These are phyloP conservation scores for Calonectria ilicicola DNA, from an alignment of 2,329 filamentous ascomycete genomes.

Conservation along the genomic window DNA sequence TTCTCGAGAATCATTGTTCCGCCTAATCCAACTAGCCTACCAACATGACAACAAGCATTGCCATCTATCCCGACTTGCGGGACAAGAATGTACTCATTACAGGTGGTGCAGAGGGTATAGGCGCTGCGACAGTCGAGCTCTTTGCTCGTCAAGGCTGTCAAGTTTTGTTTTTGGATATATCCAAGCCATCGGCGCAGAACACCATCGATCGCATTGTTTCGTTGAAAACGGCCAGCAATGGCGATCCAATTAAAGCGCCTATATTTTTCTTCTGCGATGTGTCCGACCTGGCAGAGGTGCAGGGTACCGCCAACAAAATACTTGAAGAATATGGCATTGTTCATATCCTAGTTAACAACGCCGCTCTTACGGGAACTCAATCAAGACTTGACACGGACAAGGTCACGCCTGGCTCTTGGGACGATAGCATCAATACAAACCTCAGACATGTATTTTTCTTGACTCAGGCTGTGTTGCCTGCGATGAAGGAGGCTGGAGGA, in stretches of 20 bases:
- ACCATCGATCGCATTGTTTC: conserved; percentile 43
- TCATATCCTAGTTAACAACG: conserved; percentile 89
- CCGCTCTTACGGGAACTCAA: conserved; percentile 59
- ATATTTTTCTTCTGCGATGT: conserved; percentile 58
- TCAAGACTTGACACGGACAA: conserved; percentile 45
- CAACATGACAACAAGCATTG: conserved; percentile 20
- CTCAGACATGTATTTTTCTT: conserved; percentile 70
- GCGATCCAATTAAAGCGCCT: conserved; percentile 39
- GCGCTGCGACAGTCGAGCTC: conserved; percentile 56
- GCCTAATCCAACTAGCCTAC: too few relatives aligned
- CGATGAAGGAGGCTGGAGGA: conserved; percentile 56
- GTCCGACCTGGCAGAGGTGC: conserved; percentile 49
- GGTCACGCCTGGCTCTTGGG: conserved; percentile 56
- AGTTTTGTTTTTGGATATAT: conserved; percentile 59
- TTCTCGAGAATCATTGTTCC: too few relatives aligned
- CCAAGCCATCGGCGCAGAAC: conserved; percentile 37
- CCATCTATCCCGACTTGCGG: conserved; percentile 56
- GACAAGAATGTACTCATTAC: conserved; percentile 57
- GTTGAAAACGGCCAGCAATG: conserved; percentile 17
- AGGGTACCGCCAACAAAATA: conserved; percentile 48
- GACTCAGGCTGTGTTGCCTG: conserved; percentile 76
- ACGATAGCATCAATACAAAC: conserved; percentile 57
- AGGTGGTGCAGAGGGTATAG: conserved; percentile 61
- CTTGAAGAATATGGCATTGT: conserved; percentile 55
- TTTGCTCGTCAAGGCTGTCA: conserved; percentile 58